These are phyloP conservation scores for Aspergillus cejpii DNA, from an alignment of 2,329 filamentous ascomycete genomes.

Conservation along the genomic window DNA sequence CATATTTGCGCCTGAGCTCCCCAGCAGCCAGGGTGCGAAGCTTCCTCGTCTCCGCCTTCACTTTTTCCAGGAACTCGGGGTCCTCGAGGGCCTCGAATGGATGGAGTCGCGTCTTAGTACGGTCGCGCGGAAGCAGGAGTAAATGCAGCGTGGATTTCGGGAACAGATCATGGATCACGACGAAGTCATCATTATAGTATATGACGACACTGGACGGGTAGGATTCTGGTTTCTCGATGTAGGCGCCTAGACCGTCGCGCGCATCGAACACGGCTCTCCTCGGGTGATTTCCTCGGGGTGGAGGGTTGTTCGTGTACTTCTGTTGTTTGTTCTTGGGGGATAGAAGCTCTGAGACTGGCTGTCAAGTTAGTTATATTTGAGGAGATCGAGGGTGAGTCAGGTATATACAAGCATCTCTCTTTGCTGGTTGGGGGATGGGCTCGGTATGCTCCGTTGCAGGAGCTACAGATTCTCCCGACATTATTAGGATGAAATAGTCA, in stretches of 20 bases:
- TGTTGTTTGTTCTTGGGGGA: constrained; percentile 43
- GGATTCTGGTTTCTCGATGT: constrained; percentile 57
- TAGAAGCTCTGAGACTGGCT: constrained; percentile 51
- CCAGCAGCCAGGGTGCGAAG: constrained; percentile 61
- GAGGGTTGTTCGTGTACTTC: constrained; percentile 16
- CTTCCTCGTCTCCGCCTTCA: constrained; percentile 54
- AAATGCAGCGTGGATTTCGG: constrained; percentile 81
- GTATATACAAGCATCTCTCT: constrained; percentile 35
- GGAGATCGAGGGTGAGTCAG: constrained; percentile 1
- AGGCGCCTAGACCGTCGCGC: constrained; percentile 59
- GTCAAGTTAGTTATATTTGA: constrained; percentile 4
- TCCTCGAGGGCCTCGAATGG: constrained; percentile 74
- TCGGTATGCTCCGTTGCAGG: constrained; percentile 10
- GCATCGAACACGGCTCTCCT: constrained; percentile 37
- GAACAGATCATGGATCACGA: constrained; percentile 73
- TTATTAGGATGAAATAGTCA: not conserved
- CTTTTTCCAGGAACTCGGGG: constrained; percentile 57
- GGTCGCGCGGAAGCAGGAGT: constrained; percentile 74
- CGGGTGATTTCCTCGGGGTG: constrained; percentile 16
- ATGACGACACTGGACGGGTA: constrained; percentile 57
- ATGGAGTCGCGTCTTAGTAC: constrained; percentile 55
- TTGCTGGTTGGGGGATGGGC: constrained; percentile 15
- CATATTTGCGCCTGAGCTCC: constrained; percentile 66
- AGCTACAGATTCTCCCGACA: constrained; percentile 1
- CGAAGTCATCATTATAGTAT: constrained; percentile 61